Base-by-base conservation (phyloP, 352 stramenopile species). In the Elongisporangium senticosum region DNA sequence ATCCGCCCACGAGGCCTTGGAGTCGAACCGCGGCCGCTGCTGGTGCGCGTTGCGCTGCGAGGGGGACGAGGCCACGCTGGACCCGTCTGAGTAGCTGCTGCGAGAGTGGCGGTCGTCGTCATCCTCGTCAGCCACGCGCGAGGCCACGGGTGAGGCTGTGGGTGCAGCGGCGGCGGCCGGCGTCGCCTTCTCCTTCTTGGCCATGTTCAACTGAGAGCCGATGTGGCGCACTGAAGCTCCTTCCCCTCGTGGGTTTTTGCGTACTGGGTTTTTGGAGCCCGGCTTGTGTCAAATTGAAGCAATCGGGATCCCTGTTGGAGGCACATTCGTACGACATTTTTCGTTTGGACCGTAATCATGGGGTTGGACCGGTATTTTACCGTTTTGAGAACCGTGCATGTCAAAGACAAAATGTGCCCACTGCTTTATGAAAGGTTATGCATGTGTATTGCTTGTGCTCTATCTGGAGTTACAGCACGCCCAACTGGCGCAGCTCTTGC, bases 1-100 rank as follows among this genome's bases (percentile, higher is more conserved):
- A 58, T 95, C 85, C 10, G 83, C 83, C 81, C 83, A 95, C 49
- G 85, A 95, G 19, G 79, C 85, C 23, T 80, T 80, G 24, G 85
- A 95, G 63, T 94, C 85, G 63, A 94, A 94, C 20, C 85, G 72
- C 55, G 80, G 82, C 1, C 84, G 79, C 17, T 84, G 58, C 37
- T 74, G 64, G 3, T 73, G 59, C 15, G 67, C 68, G 13, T 71
- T 67, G 20, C 60, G 72, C 22, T 55, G 64, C 11, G 74, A 83
- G 7, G 82, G 74, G 19, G 81, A 88, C 43, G 77, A 88, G 23
- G 71, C 28, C 19, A 67, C 65, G 52, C 75, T 89, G 13, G 78
- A 84, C 20, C 76, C 76, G 40, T 90, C 78, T 53, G 81, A 87
- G 14, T 75, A n/a, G 48, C 69, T 70, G 59, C 65, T 79, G 33